Evolutionary conservation across 805 yeast species (phyloP), one percentile per base, ranked within the genome.

Genomic region (Sugiyamaella smithiae): DNA sequence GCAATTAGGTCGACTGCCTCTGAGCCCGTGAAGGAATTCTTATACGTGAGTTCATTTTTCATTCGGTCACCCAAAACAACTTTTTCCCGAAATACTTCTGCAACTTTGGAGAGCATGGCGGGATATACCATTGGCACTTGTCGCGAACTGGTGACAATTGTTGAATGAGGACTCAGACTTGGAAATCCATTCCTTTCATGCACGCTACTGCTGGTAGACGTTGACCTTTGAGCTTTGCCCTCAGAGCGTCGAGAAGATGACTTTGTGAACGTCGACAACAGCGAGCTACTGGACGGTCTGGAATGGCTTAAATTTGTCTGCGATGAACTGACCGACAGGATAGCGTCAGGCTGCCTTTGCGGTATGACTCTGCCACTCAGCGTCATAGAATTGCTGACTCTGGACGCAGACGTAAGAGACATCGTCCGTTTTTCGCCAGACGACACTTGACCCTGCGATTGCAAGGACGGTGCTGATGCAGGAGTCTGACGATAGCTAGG

Each of bases 1-100:
- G 95, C 84, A 51, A 93, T 81, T n/a, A 83, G 77, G 65, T 89
- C 97, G 25, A 93, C 96, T 0, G 98, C 97, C 67, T 88, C 93
- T 19, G 87, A 75, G 28, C 99, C 99, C 0, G 96, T 85, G 62
- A 93, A 93, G 0, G 97, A 84, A 62, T 90, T 95, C 63, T 95
- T 85, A 67, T 89, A 91, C 53, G 88, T 85, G 57, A 90, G 75
- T 14, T 96, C 97, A 68, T 90, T 91, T 63, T 91, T 93, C 63
- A 84, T 85, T 55, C 87, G 81, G 51, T 88, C 88, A 1, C 89
- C 85, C 11, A 86, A 64, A 19, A 78, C 78, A 25, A 89, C 76
- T 19, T 81, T 71, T 51, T 84, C 87, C 55, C 81, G 79, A 66
- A 91, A 88, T 20, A 80, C 76, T 19, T 75, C 77, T 0, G 97